Percentiles rank a stretch among this genome's conserved stretches.
Conservation (phyloP, 305 asterid species). For the Fraxinus latifolia region DNA sequence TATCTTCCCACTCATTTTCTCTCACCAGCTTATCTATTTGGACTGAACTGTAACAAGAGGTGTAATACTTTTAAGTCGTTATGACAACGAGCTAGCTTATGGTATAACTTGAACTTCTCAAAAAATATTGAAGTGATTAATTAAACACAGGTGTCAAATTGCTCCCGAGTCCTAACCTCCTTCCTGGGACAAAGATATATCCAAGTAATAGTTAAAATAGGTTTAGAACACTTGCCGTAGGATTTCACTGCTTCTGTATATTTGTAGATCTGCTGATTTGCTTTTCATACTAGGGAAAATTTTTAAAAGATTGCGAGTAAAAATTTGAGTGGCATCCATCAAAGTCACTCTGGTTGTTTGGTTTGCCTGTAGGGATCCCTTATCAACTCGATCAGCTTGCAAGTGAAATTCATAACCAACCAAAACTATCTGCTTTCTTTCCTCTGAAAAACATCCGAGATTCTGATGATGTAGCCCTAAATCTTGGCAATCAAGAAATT, state of each 20-base stretch:
- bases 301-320: constrained; percentile 9
- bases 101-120: neutral
- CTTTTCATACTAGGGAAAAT: neutral
- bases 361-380: constrained; percentile 62
- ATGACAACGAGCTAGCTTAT: neutral
- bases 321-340: neutral
- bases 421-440: constrained; percentile 75
- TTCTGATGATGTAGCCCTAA: constrained; percentile 36
- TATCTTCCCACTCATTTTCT: neutral
- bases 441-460: constrained; percentile 37
- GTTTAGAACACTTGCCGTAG: neutral
- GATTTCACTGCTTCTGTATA: constrained; percentile 7
- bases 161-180: neutral
- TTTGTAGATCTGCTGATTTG: constrained; percentile 19
- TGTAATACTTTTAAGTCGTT: neutral
- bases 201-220: neutral
- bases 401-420: constrained; percentile 59
- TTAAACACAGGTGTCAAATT: neutral
- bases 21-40: neutral
- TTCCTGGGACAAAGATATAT: neutral
- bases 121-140: neutral
- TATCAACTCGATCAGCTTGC: constrained; percentile 89
- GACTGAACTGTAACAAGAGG: neutral
- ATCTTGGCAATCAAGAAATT: constrained; percentile 26
- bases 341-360: constrained; percentile 18